phyloP scores from a whole-genome alignment of 306 rosid genomes.

The Begonia loranthoides region DNA sequence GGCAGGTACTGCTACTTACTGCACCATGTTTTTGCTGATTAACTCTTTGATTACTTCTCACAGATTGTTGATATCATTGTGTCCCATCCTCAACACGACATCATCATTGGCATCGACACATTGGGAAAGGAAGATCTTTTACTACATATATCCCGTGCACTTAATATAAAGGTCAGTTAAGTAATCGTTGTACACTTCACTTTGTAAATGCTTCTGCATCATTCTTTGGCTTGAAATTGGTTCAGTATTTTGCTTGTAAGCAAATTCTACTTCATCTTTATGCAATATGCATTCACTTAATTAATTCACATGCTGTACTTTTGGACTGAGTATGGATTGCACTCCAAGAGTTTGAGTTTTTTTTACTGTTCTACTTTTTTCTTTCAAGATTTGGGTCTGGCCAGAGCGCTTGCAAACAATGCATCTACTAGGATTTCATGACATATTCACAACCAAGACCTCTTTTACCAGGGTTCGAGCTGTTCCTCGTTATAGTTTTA shows the following conservation, averaged over 20 bases:
- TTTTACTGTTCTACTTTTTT: neutral
- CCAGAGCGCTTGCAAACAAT: slow-evolving; percentile 69
- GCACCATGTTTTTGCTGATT: neutral
- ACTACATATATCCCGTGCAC: slow-evolving; percentile 36
- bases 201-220: no score
- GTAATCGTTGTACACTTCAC: slow-evolving; percentile 1
- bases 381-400: slow-evolving; percentile 65
- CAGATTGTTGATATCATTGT: slow-evolving; percentile 47
- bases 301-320: no score
- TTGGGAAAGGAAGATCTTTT: slow-evolving; percentile 68
- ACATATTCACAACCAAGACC: slow-evolving; percentile 49
- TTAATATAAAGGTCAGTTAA: slow-evolving; percentile 39
- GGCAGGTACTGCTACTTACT: no score
- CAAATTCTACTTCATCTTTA: neutral
- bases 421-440: slow-evolving; percentile 56
- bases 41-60: slow-evolving; percentile 12
- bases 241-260: slow-evolving; percentile 5
- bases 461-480: slow-evolving; percentile 64
- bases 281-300: neutral
- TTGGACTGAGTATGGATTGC: no score
- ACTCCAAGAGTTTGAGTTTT: no score
- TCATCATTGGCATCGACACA: slow-evolving; percentile 52
- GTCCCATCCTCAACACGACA: slow-evolving; percentile 57
- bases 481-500: slow-evolving; percentile 71
- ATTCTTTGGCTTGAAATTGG: no score